A percentile compares a stretch with the other conserved stretches of the same genome.
These are phyloP conservation scores for Anthostomella pinea DNA, from an alignment of 2,329 filamentous ascomycete species.

Conservation along the genomic window DNA sequence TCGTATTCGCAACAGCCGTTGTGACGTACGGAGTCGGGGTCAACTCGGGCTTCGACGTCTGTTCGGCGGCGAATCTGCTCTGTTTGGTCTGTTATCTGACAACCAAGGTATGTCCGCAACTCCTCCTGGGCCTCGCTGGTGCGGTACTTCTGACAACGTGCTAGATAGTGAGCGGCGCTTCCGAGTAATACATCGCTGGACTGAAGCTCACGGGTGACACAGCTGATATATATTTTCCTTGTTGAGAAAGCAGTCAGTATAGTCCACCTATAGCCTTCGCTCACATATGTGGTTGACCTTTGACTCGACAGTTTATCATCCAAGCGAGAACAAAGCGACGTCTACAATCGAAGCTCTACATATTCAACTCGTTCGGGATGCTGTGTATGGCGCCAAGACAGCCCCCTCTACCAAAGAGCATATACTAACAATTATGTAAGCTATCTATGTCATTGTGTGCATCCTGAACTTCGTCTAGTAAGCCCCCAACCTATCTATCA, in stretches of 20 bases:
- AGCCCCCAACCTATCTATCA: constrained; percentile 18
- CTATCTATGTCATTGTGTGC: constrained; percentile 44
- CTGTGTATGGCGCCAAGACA: constrained; percentile 35
- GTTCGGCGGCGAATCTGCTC: constrained; percentile 56
- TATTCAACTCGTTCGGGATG: constrained; percentile 61
- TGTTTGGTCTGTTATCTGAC: constrained; percentile 62
- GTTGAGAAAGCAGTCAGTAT: constrained; percentile 62
- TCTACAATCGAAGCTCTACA: constrained; percentile 55
- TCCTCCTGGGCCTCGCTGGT: background rate
- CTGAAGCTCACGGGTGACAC: background rate
- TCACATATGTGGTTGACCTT: background rate
- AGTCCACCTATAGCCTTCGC: constrained; percentile 16
- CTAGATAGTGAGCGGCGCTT: background rate
- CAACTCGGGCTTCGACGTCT: constrained; percentile 48
- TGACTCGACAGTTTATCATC: constrained; percentile 50
- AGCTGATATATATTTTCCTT: constrained; percentile 63
- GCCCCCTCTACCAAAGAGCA: background rate
- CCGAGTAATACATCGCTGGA: too few species aligned
- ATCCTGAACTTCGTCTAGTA: constrained; percentile 61
- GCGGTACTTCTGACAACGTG: background rate
- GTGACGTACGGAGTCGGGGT: constrained; percentile 57
- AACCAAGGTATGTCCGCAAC: constrained; percentile 50
- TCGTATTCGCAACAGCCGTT: constrained; percentile 56
- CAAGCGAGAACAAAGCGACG: constrained; percentile 49
- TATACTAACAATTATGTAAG: constrained; percentile 26